These are phyloP conservation scores for Isabelozyma heimii DNA, from an alignment of 805 yeast species.

Conservation along the genomic window DNA sequence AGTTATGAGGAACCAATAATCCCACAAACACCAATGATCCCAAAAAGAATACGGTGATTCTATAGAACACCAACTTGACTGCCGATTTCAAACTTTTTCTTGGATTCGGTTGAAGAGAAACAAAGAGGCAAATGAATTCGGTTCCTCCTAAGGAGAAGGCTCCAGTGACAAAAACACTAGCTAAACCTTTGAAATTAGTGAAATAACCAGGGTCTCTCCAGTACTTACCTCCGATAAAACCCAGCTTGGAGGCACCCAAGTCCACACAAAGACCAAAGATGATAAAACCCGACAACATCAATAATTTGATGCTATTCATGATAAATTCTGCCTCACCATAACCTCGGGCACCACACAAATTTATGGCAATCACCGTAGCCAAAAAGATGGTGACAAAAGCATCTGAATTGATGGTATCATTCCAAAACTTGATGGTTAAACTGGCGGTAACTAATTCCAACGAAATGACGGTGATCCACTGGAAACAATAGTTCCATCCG, in stretches of 20 bases:
- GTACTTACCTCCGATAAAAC: conserved; percentile 38
- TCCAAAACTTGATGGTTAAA: conserved; percentile 26
- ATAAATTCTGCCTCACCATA: conserved; percentile 28
- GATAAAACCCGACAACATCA: conserved; percentile 24
- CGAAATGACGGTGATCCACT: conserved; percentile 23
- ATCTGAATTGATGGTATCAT: conserved; percentile 11
- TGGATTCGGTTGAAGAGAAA: conserved; percentile 25
- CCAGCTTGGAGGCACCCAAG: conserved; percentile 17
- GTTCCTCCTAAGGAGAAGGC: conserved; percentile 33
- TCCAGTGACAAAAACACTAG: conserved; percentile 28
- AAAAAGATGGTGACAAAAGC: conserved; percentile 23
- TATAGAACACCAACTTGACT: conserved; percentile 23
- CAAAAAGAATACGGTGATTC: conserved; percentile 24
- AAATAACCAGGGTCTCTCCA: conserved; percentile 35
- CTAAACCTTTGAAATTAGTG: conserved; percentile 29
- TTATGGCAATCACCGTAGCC: conserved; percentile 17
- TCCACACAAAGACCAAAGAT: conserved; percentile 26
- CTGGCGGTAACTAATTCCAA: conserved; percentile 24
- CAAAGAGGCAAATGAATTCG: conserved; percentile 30
- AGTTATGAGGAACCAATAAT: conserved; percentile 23
- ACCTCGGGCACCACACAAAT: conserved; percentile 24
- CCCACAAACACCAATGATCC: conserved; percentile 27
- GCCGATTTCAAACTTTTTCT: conserved; percentile 22
- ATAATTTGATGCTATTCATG: conserved; percentile 23
- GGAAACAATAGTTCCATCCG: conserved; percentile 38